Conservation (phyloP, 139 green algal genomes). For the Coelastrella sp. region DNA sequence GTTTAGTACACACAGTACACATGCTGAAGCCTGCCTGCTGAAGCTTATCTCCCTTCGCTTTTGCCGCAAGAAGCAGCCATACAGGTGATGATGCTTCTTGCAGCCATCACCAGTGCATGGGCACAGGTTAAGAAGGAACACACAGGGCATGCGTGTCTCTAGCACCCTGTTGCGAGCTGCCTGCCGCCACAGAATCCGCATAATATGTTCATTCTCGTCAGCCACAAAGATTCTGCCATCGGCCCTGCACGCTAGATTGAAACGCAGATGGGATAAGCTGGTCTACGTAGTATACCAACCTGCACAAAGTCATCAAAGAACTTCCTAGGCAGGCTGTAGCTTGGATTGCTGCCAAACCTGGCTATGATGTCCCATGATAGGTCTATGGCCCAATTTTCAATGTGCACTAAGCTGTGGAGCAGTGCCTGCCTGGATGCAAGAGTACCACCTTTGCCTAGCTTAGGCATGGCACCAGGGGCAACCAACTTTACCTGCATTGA, state of each 20-base stretch:
- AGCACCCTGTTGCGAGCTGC: no score
- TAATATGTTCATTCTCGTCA: not conserved
- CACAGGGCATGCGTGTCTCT: no score
- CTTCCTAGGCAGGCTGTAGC: slow-evolving; percentile 63
- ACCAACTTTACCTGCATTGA: slow-evolving; percentile 70
- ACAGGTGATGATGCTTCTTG: no score
- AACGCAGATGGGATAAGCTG: no score
- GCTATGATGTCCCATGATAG: slow-evolving; percentile 91
- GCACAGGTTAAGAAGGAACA: no score
- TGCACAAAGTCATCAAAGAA: slow-evolving; percentile 89
- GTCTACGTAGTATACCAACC: slow-evolving; percentile 4
- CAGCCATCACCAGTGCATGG: no score
- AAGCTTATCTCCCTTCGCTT: no score
- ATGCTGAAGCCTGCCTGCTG: no score
- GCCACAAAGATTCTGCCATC: no score
- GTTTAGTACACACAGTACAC: no score
- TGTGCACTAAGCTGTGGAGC: slow-evolving; percentile 78
- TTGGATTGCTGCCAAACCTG: slow-evolving; percentile 71
- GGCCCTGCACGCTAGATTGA: no score
- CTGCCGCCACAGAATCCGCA: not conserved
- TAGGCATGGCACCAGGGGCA: slow-evolving; percentile 55
- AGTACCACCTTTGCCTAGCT: slow-evolving; percentile 75
- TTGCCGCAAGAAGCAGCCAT: no score
- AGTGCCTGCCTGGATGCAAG: slow-evolving; percentile 66
- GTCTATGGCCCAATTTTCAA: slow-evolving; percentile 85